Evolutionary conservation across 371 early-diverging fungal genomes (phyloP).

Genomic region (Antonospora locustae): DNA sequence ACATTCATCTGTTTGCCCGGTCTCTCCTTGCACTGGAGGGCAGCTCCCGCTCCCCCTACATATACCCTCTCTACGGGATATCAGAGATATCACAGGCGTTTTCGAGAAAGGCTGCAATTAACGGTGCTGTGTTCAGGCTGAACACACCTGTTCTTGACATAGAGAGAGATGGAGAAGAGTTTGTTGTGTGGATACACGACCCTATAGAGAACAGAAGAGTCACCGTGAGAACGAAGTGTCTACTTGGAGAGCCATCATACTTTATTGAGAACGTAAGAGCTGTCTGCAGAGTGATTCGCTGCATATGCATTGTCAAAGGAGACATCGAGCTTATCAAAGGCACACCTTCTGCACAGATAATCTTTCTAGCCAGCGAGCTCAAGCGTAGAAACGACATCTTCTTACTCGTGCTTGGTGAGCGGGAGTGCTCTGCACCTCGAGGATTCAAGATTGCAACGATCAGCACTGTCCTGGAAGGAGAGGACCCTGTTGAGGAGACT

Average conservation of each 20-base stretch:
- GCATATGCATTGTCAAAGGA: constrained; percentile 30
- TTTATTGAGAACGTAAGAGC: constrained; percentile 63
- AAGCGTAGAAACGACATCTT: constrained; percentile 51
- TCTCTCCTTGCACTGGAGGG: constrained; percentile 79
- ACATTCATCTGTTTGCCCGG: constrained; percentile 74
- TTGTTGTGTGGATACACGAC: neutral
- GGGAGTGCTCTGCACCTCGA: constrained; percentile 45
- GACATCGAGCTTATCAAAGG: constrained; percentile 1
- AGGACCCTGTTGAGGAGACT: constrained; percentile 25
- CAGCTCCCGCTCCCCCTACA: constrained; percentile 75
- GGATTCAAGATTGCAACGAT: constrained; percentile 53
- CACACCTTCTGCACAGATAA: constrained; percentile 16
- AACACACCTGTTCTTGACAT: constrained; percentile 25
- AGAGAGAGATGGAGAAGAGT: neutral
- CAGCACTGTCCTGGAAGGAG: constrained; percentile 45
- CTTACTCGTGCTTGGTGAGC: constrained; percentile 46
- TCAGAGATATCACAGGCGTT: constrained; percentile 97
- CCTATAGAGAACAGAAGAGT: neutral
- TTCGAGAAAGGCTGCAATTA: constrained; percentile 62
- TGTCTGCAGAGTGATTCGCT: constrained; percentile 55
- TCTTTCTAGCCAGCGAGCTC: constrained; percentile 34
- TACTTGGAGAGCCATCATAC: constrained; percentile 86
- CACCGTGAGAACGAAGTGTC: constrained; percentile 58
- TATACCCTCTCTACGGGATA: constrained; percentile 94
- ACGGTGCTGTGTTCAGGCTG: constrained; percentile 49